Percentiles rank a stretch among this genome's conserved stretches.
phyloP scores from a whole-genome alignment of 805 yeast species.

The Yamadazyma tumulicola region DNA sequence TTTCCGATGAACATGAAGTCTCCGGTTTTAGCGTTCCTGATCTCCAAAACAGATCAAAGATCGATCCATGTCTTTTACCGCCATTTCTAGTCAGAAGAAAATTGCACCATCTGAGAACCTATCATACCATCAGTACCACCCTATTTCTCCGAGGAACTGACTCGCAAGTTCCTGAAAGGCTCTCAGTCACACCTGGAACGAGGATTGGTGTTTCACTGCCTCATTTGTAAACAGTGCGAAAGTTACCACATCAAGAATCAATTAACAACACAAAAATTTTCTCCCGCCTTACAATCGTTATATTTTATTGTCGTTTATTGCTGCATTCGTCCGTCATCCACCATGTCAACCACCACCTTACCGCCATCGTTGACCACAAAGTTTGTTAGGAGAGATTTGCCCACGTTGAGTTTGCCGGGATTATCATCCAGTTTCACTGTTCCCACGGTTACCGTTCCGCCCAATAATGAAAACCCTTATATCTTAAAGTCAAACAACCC shows the following conservation, averaged over 20 bases:
- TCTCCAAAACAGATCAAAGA: no score
- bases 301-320: neutral
- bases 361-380: slow-evolving; percentile 9
- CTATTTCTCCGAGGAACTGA: no score
- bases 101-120: no score
- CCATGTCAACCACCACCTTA: slow-evolving; percentile 5
- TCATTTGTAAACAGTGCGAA: slow-evolving; percentile 1
- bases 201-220: no score
- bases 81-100: no score
- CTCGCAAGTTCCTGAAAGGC: no score
- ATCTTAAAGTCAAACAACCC: slow-evolving; percentile 51
- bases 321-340: neutral
- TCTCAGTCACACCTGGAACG: no score
- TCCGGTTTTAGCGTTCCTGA: no score
- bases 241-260: slow-evolving; percentile 1
- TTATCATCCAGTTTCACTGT: slow-evolving; percentile 32
- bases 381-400: slow-evolving; percentile 12
- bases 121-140: no score
- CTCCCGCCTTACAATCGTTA: no score
- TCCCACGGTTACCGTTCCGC: slow-evolving; percentile 56
- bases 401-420: slow-evolving; percentile 14
- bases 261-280: slow-evolving; percentile 1
- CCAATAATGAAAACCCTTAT: slow-evolving; percentile 61
- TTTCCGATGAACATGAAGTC: no score
- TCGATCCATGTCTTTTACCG: no score